Percentiles rank a stretch among this genome's conserved stretches.
phyloP scores from a whole-genome alignment of 1,284 basidiomycete genomes.

The Moesziomyces sp. region DNA sequence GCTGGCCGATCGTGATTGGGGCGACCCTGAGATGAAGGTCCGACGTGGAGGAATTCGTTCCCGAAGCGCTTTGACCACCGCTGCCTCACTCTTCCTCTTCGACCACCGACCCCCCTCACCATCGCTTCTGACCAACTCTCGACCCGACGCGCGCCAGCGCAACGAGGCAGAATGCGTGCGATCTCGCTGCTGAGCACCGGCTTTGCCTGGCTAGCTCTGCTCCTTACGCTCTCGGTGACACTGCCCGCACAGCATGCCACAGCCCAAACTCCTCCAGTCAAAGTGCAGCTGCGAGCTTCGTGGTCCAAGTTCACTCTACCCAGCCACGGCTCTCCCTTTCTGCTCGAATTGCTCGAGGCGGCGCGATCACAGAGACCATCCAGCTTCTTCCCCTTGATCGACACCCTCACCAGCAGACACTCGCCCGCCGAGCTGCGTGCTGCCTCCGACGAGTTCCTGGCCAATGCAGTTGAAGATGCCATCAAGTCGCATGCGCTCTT shows the following conservation, averaged over 20 bases:
- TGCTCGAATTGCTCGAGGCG: slow-evolving; percentile 85
- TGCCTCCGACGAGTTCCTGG: slow-evolving; percentile 24
- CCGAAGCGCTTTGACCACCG: neutral
- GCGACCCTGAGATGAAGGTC: neutral
- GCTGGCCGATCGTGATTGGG: neutral
- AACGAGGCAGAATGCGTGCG: slow-evolving; percentile 18
- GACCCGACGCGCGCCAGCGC: neutral
- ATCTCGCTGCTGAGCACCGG: slow-evolving; percentile 17
- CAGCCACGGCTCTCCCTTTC: slow-evolving; percentile 39
- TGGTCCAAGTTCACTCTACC: slow-evolving; percentile 74
- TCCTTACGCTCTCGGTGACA: slow-evolving; percentile 9
- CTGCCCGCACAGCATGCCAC: slow-evolving; percentile 1
- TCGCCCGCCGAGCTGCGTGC: slow-evolving; percentile 9
- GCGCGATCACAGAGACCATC: slow-evolving; percentile 35
- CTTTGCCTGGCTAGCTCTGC: slow-evolving; percentile 27
- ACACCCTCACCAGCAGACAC: slow-evolving; percentile 25
- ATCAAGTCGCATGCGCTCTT: slow-evolving; percentile 19
- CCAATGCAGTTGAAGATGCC: slow-evolving; percentile 8
- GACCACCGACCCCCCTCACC: neutral
- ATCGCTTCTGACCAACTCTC: neutral
- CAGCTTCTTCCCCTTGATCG: slow-evolving; percentile 51
- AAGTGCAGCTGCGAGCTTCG: slow-evolving; percentile 80
- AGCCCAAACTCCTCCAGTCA: slow-evolving; percentile 74
- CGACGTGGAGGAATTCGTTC: neutral
- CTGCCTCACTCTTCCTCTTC: neutral